phyloP scores from a whole-genome alignment of 495 filamentous ascomycete genomes.

The Chaetomium cochliodes region DNA sequence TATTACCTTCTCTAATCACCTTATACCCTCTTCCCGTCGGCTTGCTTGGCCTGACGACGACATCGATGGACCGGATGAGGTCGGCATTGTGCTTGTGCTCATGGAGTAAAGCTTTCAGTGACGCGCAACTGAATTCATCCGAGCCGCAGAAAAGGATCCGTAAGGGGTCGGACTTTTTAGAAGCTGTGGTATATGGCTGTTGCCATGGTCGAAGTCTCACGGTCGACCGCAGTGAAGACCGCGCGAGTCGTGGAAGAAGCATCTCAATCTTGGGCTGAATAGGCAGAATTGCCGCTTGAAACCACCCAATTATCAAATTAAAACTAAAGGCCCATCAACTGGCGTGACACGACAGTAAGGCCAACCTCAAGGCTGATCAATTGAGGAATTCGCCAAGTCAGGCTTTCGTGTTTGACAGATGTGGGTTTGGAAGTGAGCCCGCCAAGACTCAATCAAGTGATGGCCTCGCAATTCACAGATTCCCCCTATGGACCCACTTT shows the following conservation, averaged over 20 bases:
- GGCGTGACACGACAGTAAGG: no score
- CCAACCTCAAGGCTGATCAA: background rate
- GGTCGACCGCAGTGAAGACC: background rate
- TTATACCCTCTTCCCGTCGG: constrained; percentile 70
- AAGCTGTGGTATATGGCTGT: constrained; percentile 3
- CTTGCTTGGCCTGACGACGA: constrained; percentile 79
- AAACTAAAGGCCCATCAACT: background rate
- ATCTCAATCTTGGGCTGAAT: background rate
- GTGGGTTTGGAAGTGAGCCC: background rate
- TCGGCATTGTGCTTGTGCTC: constrained; percentile 55
- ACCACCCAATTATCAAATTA: background rate
- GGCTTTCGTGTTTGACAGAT: background rate
- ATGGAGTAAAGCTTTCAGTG: constrained; percentile 66
- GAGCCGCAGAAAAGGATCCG: constrained; percentile 96
- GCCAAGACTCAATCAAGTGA: background rate
- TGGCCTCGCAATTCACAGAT: no score
- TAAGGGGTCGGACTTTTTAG: constrained; percentile 55
- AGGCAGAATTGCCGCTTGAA: background rate
- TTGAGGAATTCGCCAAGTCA: background rate
- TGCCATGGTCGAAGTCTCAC: background rate
- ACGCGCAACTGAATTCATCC: constrained; percentile 83
- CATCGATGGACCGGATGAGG: constrained; percentile 78
- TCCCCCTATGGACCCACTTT: constrained; percentile 1
- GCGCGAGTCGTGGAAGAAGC: background rate
- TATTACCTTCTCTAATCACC: constrained; percentile 64